phyloP scores from a whole-genome alignment of 2,329 filamentous ascomycete species.

The Exserohilum turcica region DNA sequence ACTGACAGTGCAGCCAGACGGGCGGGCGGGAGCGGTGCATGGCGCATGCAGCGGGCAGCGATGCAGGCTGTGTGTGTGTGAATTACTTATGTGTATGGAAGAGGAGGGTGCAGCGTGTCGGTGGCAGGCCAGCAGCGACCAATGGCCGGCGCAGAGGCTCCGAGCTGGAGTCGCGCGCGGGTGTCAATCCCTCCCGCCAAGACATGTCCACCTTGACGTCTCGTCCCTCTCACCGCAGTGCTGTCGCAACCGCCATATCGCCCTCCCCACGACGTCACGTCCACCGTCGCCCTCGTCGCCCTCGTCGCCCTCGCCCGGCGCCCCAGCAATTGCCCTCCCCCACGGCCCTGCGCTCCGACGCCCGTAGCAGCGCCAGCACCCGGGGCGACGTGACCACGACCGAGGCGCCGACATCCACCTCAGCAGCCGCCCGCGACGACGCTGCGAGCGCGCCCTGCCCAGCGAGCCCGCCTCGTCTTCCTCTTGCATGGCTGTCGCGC shows the following conservation, averaged over 20 bases:
- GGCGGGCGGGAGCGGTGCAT: too few relatives aligned
- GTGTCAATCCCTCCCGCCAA: constrained; percentile 8
- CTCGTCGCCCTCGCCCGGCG: constrained; percentile 1
- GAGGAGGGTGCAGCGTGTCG: constrained; percentile 3
- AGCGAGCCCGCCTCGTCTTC: constrained; percentile 5
- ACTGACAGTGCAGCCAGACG: too few relatives aligned
- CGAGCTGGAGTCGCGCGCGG: constrained; percentile 8
- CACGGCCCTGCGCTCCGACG: too few relatives aligned
- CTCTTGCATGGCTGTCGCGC: constrained; percentile 1
- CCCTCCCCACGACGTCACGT: neutral
- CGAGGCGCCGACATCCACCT: constrained; percentile 17
- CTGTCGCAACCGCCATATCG: constrained; percentile 11
- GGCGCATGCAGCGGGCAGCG: too few relatives aligned
- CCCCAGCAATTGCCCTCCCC: constrained; percentile 37
- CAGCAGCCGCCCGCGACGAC: constrained; percentile 2
- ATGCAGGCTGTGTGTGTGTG: too few relatives aligned
- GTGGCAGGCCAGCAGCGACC: constrained; percentile 2
- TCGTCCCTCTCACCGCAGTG: constrained; percentile 1
- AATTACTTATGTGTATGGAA: neutral
- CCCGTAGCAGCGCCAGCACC: constrained; percentile 10
- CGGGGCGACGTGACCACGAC: constrained; percentile 14
- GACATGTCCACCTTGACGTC: constrained; percentile 11
- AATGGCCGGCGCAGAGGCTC: constrained; percentile 6
- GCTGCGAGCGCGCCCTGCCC: constrained; percentile 11
- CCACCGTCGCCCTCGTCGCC: neutral